Evolutionary conservation across 73 alveolate species (phyloP), one percentile per base, ranked within the genome.

Genomic region (Durusdinium trenchii): DNA sequence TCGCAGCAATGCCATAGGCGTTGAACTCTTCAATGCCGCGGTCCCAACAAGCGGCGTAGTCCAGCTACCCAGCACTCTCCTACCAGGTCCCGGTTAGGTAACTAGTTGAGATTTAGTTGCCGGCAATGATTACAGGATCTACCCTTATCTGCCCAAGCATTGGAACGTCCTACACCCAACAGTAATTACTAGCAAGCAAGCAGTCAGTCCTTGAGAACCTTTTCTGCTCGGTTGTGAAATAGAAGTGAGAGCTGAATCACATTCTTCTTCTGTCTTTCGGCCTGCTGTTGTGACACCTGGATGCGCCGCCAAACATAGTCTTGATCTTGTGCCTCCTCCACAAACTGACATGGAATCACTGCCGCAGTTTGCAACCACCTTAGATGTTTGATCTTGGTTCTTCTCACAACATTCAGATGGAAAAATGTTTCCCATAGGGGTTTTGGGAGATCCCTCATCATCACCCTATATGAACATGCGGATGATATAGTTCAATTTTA

Each of bases 1-100:
- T 46, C 35, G 40, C 45, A 5, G 93, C 93, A 32, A 35, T n/a
- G n/a, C 71, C 73, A n/a, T 30, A 82, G 45, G 57, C 10, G 40
- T 79, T 79, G 90, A 79, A 79, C 67, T 79, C 90, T 14, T 79
- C 67, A 23, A 79, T 47, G 20, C 64, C 57, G 26, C 46, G 62
- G 67, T 23, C 64, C 67, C 57, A 79, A 7, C 64, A 60, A 14
- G 36, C 38, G 20, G 28, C 26, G 40, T 79, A 79, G 23, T 71
- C 84, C 52, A 71, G 3, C 16, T 35, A 7, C 30, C 9, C 9
- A 28, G n/a, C 84, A n/a, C n/a, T 18, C 26, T 71, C 10, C 26
- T 9, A 1, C 30, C 2, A 9, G 38, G 51, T 18, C n/a, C n/a
- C 1, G 20, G 6, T n/a, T 26, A 4, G 30, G 50, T 3, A 48